phyloP scores from a whole-genome alignment of 2,329 filamentous ascomycete genomes.

The Aureobasidium sp. region DNA sequence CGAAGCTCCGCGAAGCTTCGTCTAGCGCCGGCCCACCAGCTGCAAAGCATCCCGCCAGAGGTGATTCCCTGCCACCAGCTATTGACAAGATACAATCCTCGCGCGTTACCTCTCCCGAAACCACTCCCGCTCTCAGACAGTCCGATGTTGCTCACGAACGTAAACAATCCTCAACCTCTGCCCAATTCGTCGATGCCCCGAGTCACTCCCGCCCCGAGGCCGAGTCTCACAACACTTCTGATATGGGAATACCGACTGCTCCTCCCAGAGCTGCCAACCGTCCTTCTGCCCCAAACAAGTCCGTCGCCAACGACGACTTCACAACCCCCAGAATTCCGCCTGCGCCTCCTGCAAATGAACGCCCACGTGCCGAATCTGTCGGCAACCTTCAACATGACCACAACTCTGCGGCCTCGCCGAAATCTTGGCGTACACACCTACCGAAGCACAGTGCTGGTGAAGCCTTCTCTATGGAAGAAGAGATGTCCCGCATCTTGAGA shows the following conservation, averaged over 20 bases:
- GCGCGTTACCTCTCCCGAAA: slow-evolving; percentile 14
- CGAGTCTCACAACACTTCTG: slow-evolving; percentile 31
- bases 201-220: slow-evolving; percentile 15
- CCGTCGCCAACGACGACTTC: slow-evolving; percentile 31
- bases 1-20: slow-evolving; percentile 24
- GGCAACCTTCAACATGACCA: slow-evolving; percentile 35
- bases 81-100: slow-evolving; percentile 18
- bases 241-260: slow-evolving; percentile 34
- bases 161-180: slow-evolving; percentile 29
- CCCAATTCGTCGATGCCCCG: slow-evolving; percentile 28
- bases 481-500: slow-evolving; percentile 81
- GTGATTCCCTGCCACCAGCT: slow-evolving; percentile 48
- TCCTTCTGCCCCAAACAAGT: slow-evolving; percentile 35
- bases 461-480: slow-evolving; percentile 91
- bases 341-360: slow-evolving; percentile 27
- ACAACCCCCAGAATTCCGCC: slow-evolving; percentile 37
- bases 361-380: slow-evolving; percentile 31
- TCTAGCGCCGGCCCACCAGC: slow-evolving; percentile 25
- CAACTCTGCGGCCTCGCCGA: slow-evolving; percentile 20
- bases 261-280: slow-evolving; percentile 40
- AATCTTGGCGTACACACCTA: slow-evolving; percentile 22
- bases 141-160: slow-evolving; percentile 27
- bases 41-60: slow-evolving; percentile 39
- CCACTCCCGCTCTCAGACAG: slow-evolving; percentile 28
- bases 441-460: slow-evolving; percentile 60